Evolutionary conservation across 768 basidiomycete genomes (phyloP).

Genomic region (Xerocomellus dryophilus): DNA sequence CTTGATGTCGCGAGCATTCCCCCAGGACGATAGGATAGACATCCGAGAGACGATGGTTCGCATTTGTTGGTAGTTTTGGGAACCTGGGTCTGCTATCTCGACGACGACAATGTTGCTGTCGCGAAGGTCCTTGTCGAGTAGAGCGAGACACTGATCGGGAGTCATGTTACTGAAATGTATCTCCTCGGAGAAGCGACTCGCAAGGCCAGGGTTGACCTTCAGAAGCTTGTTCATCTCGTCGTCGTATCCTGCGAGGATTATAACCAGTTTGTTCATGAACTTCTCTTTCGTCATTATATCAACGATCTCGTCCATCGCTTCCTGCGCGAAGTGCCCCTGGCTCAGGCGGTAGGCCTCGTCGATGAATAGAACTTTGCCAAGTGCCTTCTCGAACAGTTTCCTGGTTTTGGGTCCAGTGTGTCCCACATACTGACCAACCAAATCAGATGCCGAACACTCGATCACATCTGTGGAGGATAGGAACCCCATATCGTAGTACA

Average conservation of each 20-base stretch:
- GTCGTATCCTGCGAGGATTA: constrained; percentile 71
- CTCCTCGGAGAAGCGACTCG: constrained; percentile 66
- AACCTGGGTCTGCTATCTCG: constrained; percentile 25
- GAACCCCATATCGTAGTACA: constrained; percentile 64
- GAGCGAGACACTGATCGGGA: constrained; percentile 45
- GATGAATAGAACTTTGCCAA: constrained; percentile 66
- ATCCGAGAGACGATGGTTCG: constrained; percentile 35
- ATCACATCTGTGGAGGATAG: constrained; percentile 49
- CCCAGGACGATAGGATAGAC: constrained; percentile 54
- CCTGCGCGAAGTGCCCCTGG: constrained; percentile 62
- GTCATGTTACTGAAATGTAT: constrained; percentile 53
- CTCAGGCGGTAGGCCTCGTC: constrained; percentile 68
- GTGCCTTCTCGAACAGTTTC: constrained; percentile 58
- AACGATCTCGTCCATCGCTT: constrained; percentile 72
- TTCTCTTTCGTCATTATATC: constrained; percentile 55
- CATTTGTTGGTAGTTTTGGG: constrained; percentile 9
- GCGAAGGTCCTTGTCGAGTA: constrained; percentile 47
- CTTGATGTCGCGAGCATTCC: constrained; percentile 65
- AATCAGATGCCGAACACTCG: constrained; percentile 68
- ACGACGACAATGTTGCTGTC: constrained; percentile 41
- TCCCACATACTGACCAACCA: constrained; percentile 67
- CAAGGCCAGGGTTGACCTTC: constrained; percentile 56
- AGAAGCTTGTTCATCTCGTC: constrained; percentile 62
- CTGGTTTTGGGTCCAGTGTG: constrained; percentile 69
- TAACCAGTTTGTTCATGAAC: constrained; percentile 57